Percentiles rank a stretch among this genome's conserved stretches.
phyloP scores from a whole-genome alignment of 2,329 filamentous ascomycete genomes.

The Dothideomycetes sp. region DNA sequence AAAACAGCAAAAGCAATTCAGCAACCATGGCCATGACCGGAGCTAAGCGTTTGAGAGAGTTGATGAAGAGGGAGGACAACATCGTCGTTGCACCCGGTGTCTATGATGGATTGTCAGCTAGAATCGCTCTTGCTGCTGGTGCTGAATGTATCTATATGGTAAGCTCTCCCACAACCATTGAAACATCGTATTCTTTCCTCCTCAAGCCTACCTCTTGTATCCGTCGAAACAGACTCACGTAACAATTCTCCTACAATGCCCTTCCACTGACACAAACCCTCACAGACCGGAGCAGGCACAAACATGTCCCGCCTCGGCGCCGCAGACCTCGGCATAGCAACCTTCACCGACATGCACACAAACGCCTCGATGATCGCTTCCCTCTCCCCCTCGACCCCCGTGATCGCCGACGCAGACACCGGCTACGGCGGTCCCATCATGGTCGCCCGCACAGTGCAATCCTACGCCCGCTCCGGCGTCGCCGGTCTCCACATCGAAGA shows the following conservation, averaged over 20 bases:
- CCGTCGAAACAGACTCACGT: too few relatives aligned
- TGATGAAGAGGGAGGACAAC: constrained; percentile 18
- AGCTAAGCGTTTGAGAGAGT: constrained; percentile 15
- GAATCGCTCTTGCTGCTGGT: constrained; percentile 53
- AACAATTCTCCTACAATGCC: too few relatives aligned
- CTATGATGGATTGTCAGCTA: constrained; percentile 58
- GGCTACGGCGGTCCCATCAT: constrained; percentile 47
- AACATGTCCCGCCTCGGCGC: constrained; percentile 52
- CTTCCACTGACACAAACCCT: background rate
- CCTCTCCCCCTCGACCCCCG: constrained; percentile 44
- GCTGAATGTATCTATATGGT: constrained; percentile 62
- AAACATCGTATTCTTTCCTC: background rate
- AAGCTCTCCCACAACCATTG: constrained; percentile 16
- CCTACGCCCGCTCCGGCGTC: constrained; percentile 47
- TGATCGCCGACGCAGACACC: constrained; percentile 55
- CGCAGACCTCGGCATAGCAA: constrained; percentile 55
- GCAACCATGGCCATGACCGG: constrained; percentile 7
- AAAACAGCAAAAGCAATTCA: background rate
- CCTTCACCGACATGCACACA: constrained; percentile 52
- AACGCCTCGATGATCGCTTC: constrained; percentile 58
- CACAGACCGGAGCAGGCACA: constrained; percentile 54
- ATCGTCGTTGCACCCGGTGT: constrained; percentile 56
- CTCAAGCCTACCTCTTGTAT: too few relatives aligned
- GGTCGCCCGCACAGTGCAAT: constrained; percentile 45
- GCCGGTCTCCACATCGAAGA: constrained; percentile 55